Conservation (phyloP, 1,284 basidiomycete genomes). For the Cryptococcus sp. region DNA sequence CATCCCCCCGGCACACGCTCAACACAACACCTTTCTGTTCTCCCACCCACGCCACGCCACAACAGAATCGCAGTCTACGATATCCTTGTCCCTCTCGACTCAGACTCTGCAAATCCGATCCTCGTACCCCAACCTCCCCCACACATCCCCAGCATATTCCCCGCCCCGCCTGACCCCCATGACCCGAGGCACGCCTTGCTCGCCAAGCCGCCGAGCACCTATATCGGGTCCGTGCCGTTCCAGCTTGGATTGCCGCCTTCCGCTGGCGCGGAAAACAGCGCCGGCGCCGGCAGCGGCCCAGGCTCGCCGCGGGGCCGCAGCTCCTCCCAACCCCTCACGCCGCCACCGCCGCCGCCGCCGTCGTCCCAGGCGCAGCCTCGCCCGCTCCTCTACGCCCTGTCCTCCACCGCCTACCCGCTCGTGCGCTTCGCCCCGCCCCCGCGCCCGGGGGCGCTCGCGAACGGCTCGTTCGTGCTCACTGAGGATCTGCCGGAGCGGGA, state of each 20-base stretch:
- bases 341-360: too few species aligned
- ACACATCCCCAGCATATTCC: conserved; percentile 39
- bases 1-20: too few species aligned
- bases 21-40: too few species aligned
- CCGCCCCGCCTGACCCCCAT: conserved; percentile 17
- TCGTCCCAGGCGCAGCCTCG: too few species aligned
- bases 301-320: neutral
- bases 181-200: conserved; percentile 27
- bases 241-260: conserved; percentile 21
- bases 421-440: conserved; percentile 44
- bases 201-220: conserved; percentile 36
- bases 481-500: conserved; percentile 23
- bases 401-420: conserved; percentile 44
- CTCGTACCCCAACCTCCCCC: conserved; percentile 49
- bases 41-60: too few species aligned
- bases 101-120: conserved; percentile 40
- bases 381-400: conserved; percentile 44
- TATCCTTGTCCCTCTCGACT: conserved; percentile 39
- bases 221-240: conserved; percentile 39
- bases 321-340: neutral
- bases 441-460: conserved; percentile 35
- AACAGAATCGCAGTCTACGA: conserved; percentile 48
- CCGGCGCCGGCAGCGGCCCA: neutral
- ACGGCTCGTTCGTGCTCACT: conserved; percentile 41
- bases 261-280: neutral